These are phyloP conservation scores for Brasenia schreberi DNA, from an alignment of 164 flowering plant species.

Conservation along the genomic window DNA sequence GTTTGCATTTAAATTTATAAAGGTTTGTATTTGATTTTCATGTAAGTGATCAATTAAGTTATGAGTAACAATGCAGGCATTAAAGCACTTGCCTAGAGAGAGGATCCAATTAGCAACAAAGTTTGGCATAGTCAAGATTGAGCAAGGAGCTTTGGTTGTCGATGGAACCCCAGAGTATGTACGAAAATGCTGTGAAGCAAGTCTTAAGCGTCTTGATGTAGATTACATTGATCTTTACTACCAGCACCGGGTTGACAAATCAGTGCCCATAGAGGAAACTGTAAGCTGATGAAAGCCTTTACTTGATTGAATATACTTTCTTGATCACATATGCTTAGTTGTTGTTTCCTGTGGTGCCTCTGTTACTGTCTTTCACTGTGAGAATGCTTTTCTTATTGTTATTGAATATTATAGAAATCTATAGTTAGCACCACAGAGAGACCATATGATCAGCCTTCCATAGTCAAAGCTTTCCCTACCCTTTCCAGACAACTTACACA, in stretches of 20 bases:
- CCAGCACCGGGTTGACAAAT: conserved; percentile 46
- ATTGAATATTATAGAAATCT: not conserved
- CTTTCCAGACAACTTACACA: no score
- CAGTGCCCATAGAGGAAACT: conserved; percentile 55
- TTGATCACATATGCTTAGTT: not conserved
- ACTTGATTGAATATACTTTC: not conserved
- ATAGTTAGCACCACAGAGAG: not conserved
- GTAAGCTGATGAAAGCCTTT: conserved; percentile 15
- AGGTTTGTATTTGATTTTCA: not conserved
- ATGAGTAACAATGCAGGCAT: conserved; percentile 6
- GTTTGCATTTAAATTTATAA: no score
- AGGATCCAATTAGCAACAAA: conserved; percentile 15
- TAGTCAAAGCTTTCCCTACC: not conserved
- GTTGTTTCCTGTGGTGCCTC: not conserved
- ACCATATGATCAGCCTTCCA: not conserved
- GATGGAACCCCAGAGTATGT: conserved; percentile 55
- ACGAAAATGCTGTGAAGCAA: conserved; percentile 51
- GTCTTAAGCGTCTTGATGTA: conserved; percentile 47
- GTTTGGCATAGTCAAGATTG: conserved; percentile 5
- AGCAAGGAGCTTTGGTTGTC: conserved; percentile 4
- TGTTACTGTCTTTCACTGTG: not conserved
- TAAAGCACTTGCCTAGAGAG: conserved; percentile 15
- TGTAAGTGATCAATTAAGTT: not conserved
- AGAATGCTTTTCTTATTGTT: not conserved
- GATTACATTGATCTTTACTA: conserved; percentile 62